Percentiles rank a stretch among this genome's conserved stretches.
These are phyloP conservation scores for Ogataea naganishii DNA, from an alignment of 805 yeast species.

Conservation along the genomic window DNA sequence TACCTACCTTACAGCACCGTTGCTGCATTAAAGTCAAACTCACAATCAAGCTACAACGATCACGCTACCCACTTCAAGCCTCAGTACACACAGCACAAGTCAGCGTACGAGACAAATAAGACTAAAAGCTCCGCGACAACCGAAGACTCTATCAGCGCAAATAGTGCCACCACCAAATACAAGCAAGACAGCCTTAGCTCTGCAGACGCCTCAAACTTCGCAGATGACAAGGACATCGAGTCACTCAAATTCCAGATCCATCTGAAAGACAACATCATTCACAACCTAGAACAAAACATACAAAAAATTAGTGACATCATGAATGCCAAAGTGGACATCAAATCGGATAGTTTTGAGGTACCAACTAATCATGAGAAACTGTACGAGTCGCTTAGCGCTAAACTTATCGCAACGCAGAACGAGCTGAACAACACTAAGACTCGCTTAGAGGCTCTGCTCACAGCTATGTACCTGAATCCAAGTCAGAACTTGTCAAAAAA, in stretches of 20 bases:
- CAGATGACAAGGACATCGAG: slow-evolving; percentile 19
- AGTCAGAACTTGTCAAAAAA: slow-evolving; percentile 33
- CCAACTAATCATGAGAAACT: slow-evolving; percentile 25
- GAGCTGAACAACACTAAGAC: slow-evolving; percentile 56
- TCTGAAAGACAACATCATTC: slow-evolving; percentile 45
- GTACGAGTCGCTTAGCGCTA: slow-evolving; percentile 19
- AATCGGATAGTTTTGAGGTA: slow-evolving; percentile 16
- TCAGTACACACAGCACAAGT: background rate
- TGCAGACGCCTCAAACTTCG: background rate
- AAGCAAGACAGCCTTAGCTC: background rate
- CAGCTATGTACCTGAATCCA: slow-evolving; percentile 47
- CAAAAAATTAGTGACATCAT: slow-evolving; percentile 32
- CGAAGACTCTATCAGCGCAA: slow-evolving; percentile 1
- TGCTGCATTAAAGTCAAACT: too few species aligned
- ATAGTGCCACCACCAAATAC: background rate
- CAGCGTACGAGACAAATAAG: background rate
- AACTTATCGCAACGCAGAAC: slow-evolving; percentile 19
- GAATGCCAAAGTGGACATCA: slow-evolving; percentile 26
- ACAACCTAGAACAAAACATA: slow-evolving; percentile 35
- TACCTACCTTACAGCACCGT: too few species aligned
- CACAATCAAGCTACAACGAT: too few species aligned
- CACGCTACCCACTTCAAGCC: too few species aligned
- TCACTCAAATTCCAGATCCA: slow-evolving; percentile 40
- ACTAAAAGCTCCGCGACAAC: background rate
- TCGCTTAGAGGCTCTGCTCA: slow-evolving; percentile 53